Evolutionary conservation across 2,329 filamentous ascomycete species (phyloP), one percentile per base, ranked within the genome.

Genomic region (Tolypocladium ovalisporum): DNA sequence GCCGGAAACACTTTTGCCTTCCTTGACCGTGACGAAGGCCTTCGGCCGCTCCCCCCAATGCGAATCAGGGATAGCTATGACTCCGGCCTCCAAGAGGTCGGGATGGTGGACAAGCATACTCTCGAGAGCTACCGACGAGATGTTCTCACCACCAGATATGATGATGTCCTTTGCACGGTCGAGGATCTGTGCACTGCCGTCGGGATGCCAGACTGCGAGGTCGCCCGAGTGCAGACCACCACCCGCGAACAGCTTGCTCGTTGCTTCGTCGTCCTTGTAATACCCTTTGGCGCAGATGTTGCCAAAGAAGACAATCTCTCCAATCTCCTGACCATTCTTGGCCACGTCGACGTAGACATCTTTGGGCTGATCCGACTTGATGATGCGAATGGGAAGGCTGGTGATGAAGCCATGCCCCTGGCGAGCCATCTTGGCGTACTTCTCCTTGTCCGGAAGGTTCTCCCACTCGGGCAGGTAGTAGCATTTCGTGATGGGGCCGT

Each of bases 81-180:
- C 92, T 40, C 90, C 94, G 1, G 88, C 92, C 75, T 99, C 94
- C 29, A 99, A 82, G 40, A 99, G 84, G 62, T 90, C 85, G 0
- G 92, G 90, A 69, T 99, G 94, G 54, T 90, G 87, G 7, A 87
- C 87, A 1, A 99, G 81, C 85, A 96, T 90, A 59, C 86, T 84
- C 73, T 99, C 94, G 4, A 99, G 80, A 0, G 94, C 91, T 1
- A 99, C 88, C 0, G 89, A 95, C 3, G 90, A 96, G 61, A 99
- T 97, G 70, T 99, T 99, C 72, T 99, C 94, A 58, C 94, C 94
- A 52, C 93, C 92, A 56, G 89, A 95, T 61, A 99, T 99, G 67
- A 99, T 99, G 56, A 99, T 97, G 69, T 99, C 94, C 76, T 99
- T 99, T 17, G 90, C 89, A 24, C 94, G 82, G 73, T 99, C 94